Evolutionary conservation across 495 filamentous ascomycete genomes (phyloP).

Genomic region (Xylaria cubensis): DNA sequence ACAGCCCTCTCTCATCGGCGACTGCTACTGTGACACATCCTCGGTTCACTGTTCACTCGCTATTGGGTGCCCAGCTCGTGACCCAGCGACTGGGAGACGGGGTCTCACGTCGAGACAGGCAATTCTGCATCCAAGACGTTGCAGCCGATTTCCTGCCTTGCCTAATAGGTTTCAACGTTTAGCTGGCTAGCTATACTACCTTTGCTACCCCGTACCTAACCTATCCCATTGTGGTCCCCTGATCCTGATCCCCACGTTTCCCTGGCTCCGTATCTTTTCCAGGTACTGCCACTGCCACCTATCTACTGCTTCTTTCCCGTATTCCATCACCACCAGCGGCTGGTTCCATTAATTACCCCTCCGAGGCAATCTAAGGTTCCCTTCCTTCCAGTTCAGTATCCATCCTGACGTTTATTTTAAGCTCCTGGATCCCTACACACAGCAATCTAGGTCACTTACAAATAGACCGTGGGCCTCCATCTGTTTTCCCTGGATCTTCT

Average conservation of each 20-base stretch:
- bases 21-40: slow-evolving; percentile 16
- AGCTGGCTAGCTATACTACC: background rate
- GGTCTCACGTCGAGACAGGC: slow-evolving; percentile 20
- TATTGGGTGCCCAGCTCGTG: slow-evolving; percentile 16
- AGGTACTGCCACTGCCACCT: slow-evolving; percentile 7
- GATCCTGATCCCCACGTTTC: slow-evolving; percentile 25
- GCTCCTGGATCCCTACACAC: slow-evolving; percentile 17
- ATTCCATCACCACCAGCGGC: slow-evolving; percentile 10
- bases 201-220: slow-evolving; percentile 13
- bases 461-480: slow-evolving; percentile 13
- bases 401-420: slow-evolving; percentile 16
- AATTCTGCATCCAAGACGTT: slow-evolving; percentile 24
- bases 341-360: slow-evolving; percentile 22
- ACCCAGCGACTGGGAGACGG: slow-evolving; percentile 24
- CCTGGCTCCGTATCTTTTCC: slow-evolving; percentile 9
- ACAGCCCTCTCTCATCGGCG: slow-evolving; percentile 19
- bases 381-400: slow-evolving; percentile 1
- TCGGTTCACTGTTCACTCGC: background rate
- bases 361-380: background rate
- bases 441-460: slow-evolving; percentile 4
- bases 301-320: slow-evolving; percentile 17
- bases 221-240: slow-evolving; percentile 28
- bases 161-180: slow-evolving; percentile 11
- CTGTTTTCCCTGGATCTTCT: slow-evolving; percentile 15
- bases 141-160: slow-evolving; percentile 28